phyloP scores from a whole-genome alignment of 2,329 filamentous ascomycete species.

The Aspergillus puulaauensis region DNA sequence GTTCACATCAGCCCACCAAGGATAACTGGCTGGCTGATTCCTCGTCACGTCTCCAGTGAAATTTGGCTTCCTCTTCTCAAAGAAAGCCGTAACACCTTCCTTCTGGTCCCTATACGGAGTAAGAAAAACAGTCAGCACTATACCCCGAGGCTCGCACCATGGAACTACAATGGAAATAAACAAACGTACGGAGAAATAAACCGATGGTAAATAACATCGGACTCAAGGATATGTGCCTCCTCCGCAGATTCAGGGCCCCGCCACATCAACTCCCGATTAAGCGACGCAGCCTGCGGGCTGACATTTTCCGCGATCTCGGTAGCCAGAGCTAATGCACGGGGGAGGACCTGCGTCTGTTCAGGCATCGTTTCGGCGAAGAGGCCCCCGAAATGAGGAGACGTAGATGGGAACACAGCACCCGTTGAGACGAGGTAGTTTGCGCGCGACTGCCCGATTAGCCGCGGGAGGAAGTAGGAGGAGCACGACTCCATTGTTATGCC shows the following conservation, averaged over 20 bases:
- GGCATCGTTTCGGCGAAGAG: constrained; percentile 68
- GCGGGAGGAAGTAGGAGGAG: constrained; percentile 69
- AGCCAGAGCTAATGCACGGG: constrained; percentile 65
- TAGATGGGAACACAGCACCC: constrained; percentile 55
- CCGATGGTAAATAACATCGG: constrained; percentile 39
- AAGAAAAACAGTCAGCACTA: neutral
- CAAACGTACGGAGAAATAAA: constrained; percentile 33
- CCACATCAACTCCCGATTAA: constrained; percentile 74
- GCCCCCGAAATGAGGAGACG: constrained; percentile 50
- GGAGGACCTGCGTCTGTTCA: constrained; percentile 59
- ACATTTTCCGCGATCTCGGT: constrained; percentile 66
- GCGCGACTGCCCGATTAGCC: constrained; percentile 58
- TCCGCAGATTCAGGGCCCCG: constrained; percentile 57
- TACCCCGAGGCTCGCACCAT: constrained; percentile 4
- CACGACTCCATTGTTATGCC: constrained; percentile 73
- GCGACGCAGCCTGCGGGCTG: constrained; percentile 60
- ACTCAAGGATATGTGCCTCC: constrained; percentile 68
- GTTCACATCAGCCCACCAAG: constrained; percentile 66
- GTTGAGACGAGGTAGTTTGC: constrained; percentile 55
- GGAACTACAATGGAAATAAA: neutral
- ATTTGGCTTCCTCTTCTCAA: constrained; percentile 64
- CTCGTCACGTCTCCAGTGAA: constrained; percentile 63
- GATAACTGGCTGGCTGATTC: constrained; percentile 60
- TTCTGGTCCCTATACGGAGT: constrained; percentile 56
- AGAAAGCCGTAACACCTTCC: constrained; percentile 68